Evolutionary conservation across 164 flowering plant species (phyloP).

Genomic region (Aristolochia contorta): DNA sequence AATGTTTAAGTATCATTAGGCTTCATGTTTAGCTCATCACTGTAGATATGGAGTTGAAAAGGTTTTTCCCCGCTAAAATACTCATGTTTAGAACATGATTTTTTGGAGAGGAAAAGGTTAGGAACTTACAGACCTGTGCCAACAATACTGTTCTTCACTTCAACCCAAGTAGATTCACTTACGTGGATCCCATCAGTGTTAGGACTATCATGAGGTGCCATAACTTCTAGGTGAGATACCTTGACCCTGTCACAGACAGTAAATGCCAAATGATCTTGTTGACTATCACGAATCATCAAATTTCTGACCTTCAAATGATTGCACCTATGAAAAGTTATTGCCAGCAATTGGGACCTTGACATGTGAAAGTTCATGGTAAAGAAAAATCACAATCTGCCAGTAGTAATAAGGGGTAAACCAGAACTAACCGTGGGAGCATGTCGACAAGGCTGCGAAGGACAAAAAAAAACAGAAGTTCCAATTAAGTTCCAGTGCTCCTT

Average conservation of each 20-base stretch:
- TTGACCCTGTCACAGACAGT: conserved; percentile 44
- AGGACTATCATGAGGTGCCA: conserved; percentile 71
- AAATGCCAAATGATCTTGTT: conserved; percentile 82
- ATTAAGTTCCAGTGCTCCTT: neutral
- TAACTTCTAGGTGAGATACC: conserved; percentile 39
- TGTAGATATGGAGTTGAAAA: too few relatives aligned
- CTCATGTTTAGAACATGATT: too few relatives aligned
- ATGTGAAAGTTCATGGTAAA: neutral
- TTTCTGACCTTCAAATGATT: conserved; percentile 45
- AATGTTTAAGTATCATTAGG: too few relatives aligned
- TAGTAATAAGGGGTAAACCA: neutral
- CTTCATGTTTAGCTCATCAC: too few relatives aligned
- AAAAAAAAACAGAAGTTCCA: conserved; percentile 12
- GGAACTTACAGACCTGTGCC: conserved; percentile 48
- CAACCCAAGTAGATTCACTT: conserved; percentile 48
- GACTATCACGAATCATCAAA: conserved; percentile 50
- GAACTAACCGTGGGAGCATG: conserved; percentile 87
- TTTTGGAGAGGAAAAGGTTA: too few relatives aligned
- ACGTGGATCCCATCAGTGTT: conserved; percentile 97
- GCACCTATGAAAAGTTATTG: conserved; percentile 78
- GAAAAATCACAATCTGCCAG: neutral
- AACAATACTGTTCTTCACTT: conserved; percentile 39
- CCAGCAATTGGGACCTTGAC: conserved; percentile 36
- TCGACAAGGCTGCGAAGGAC: conserved; percentile 88
- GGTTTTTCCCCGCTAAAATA: too few relatives aligned